Evolutionary conservation across 2,329 filamentous ascomycete genomes (phyloP).

Genomic region (Ascochyta rabiei): DNA sequence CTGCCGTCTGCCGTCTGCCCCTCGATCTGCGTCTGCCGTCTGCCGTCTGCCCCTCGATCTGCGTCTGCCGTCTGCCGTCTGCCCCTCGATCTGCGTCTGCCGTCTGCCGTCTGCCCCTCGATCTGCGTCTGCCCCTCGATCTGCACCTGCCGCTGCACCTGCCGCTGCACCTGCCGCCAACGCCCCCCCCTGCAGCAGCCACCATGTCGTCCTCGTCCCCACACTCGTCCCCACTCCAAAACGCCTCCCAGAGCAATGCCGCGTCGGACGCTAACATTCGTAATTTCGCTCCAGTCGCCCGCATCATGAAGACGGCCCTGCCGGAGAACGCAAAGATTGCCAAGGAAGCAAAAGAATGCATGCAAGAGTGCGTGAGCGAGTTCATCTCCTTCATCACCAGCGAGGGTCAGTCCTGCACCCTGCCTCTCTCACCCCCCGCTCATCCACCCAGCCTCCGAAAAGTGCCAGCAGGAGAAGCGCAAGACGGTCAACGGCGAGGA

Average conservation of each 20-base stretch:
- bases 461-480: conserved; percentile 98
- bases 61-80: too few relatives aligned
- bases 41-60: too few relatives aligned
- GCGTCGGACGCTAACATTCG: conserved; percentile 88
- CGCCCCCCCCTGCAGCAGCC: conserved; percentile 47
- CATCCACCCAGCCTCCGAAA: conserved; percentile 79
- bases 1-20: conserved; percentile 43
- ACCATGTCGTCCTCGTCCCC: conserved; percentile 54
- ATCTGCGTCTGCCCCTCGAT: too few relatives aligned
- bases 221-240: conserved; percentile 44
- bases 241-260: conserved; percentile 37
- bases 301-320: conserved; percentile 98
- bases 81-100: too few relatives aligned
- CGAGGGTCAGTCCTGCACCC: conserved; percentile 72
- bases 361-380: conserved; percentile 99
- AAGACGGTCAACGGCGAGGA: conserved; percentile 99
- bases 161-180: too few relatives aligned
- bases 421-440: conserved; percentile 12
- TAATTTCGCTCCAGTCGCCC: conserved; percentile 93
- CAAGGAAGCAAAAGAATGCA: conserved; percentile 99
- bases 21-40: too few relatives aligned
- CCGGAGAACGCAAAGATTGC: conserved; percentile 99
- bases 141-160: too few relatives aligned
- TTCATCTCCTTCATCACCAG: conserved; percentile 99
- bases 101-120: too few relatives aligned